phyloP scores from a whole-genome alignment of 805 yeast species.

The Saccharomycopsis javanensis region DNA sequence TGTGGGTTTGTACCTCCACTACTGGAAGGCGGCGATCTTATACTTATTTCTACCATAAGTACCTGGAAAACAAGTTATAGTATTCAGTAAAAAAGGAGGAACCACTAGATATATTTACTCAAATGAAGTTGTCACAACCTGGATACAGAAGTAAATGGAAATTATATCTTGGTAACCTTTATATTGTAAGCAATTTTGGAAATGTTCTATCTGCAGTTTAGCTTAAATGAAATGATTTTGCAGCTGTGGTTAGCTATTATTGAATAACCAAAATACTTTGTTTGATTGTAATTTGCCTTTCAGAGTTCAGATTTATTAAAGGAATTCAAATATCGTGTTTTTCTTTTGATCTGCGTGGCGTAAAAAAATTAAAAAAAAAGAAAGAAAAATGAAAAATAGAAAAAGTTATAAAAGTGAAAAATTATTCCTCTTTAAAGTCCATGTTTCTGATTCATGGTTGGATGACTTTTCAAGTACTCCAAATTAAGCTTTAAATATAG shows the following conservation, averaged over 20 bases:
- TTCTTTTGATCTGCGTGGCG: slow-evolving; percentile 2
- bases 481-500: too few species aligned
- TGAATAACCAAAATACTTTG: not conserved
- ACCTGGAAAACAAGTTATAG: not conserved
- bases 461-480: too few species aligned
- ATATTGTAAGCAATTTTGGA: too few species aligned
- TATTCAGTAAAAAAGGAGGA: not conserved
- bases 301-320: not conserved
- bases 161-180: too few species aligned
- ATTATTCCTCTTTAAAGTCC: too few species aligned
- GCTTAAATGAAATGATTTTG: too few species aligned
- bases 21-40: not conserved
- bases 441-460: too few species aligned
- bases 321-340: not conserved
- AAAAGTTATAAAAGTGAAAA: not conserved
- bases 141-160: too few species aligned
- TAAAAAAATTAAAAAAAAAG: not conserved
- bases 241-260: too few species aligned
- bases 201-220: too few species aligned
- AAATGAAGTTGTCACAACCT: too few species aligned
- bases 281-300: not conserved
- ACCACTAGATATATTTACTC: not conserved
- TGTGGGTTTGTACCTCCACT: not conserved
- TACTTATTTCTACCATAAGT: not conserved
- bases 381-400: not conserved